These are phyloP conservation scores for Hericium rajendrae DNA, from an alignment of 768 basidiomycete genomes.

Conservation along the genomic window DNA sequence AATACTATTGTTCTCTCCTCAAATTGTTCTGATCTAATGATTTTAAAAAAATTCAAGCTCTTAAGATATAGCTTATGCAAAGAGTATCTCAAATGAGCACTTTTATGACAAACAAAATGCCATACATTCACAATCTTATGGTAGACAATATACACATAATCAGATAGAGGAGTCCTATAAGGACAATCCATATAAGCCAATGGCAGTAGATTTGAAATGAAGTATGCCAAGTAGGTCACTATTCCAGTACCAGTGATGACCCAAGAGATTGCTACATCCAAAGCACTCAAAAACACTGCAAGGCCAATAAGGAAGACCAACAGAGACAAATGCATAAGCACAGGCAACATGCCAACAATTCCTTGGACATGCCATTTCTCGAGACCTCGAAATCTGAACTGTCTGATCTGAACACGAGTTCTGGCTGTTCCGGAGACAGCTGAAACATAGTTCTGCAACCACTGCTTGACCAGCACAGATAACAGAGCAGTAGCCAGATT, in stretches of 20 bases:
- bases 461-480: neutral
- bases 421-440: neutral
- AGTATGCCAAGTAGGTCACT: neutral
- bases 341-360: neutral
- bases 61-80: neutral
- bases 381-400: neutral
- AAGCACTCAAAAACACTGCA: neutral
- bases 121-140: neutral
- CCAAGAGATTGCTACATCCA: neutral
- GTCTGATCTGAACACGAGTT: neutral
- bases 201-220: neutral
- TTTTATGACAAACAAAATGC: neutral
- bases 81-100: neutral
- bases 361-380: neutral
- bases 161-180: neutral
- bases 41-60: neutral
- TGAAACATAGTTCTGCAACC: neutral
- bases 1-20: too few species aligned
- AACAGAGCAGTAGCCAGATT: neutral
- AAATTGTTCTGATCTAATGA: neutral
- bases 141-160: neutral
- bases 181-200: neutral
- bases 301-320: neutral
- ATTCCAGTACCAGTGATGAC: neutral
- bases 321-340: neutral